Base-by-base conservation (phyloP, 768 basidiomycete genomes). In the Galerina sulciceps region DNA sequence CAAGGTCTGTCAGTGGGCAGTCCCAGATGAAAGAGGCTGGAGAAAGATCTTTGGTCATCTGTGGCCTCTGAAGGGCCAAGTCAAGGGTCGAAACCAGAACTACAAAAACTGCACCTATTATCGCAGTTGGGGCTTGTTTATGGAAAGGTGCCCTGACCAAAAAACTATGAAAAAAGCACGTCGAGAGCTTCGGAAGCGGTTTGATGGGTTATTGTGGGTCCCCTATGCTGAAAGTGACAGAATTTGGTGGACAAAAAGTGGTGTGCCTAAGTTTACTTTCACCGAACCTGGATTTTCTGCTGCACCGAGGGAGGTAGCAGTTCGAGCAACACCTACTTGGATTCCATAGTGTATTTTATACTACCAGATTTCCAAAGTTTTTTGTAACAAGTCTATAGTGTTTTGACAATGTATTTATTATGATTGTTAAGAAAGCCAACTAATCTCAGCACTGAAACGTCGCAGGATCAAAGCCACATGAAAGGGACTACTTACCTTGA, bases 191-290 rank as follows among this genome's bases (percentile, higher is more conserved):
- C 31, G 45, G 15, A 22, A 5, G 20, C 45, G 57, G 15, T 65
- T 66, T 26, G 37, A 65, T 23, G 61, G 17, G 13, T 53, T 69
- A 10, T 53, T 40, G 4, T 71, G 69, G 68, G 55, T 71, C 11
- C 66, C 69, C 11, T 45, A 34, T 43, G 63, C 66, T 8, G 31
- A 59, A 20, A 17, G 22, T 1, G 67, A 67, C 22, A 46, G 59
- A 10, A 51, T 70, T 5, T 70, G 69, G 69, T 36, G 48, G 22
- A 57, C 66, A 1, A 55, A 54, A 36, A n/a, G n/a, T n/a, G n/a
- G n/a, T n/a, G n/a, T n/a, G n/a, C n/a, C n/a, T n/a, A n/a, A n/a
- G n/a, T n/a, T n/a, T n/a, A n/a, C n/a, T n/a, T n/a, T n/a, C n/a
- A n/a, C n/a, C n/a, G n/a, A n/a, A n/a, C n/a, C n/a, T n/a, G n/a